Conservation (phyloP, 2,329 filamentous ascomycete genomes). For the Pseudocercospora vitis region DNA sequence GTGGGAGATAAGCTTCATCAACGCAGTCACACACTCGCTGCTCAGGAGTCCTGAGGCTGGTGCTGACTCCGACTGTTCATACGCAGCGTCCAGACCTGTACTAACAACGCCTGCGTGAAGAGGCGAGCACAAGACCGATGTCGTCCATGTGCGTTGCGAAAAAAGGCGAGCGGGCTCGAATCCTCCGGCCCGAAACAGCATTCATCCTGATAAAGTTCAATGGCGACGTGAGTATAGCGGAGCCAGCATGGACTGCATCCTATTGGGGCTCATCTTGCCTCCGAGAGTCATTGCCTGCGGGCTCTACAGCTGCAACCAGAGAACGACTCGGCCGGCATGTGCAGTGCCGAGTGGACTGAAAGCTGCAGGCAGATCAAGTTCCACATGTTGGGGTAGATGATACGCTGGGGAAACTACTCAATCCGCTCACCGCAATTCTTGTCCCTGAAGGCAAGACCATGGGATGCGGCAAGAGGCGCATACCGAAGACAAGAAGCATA, state of each 20-base stretch:
- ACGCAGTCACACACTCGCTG: background rate
- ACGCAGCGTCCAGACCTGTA: background rate
- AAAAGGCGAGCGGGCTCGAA: background rate
- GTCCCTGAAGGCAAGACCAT: conserved; percentile 1
- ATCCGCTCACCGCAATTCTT: conserved; percentile 1
- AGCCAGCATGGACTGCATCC: conserved; percentile 1
- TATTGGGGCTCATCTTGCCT: background rate
- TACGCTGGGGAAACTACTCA: background rate
- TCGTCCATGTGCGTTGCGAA: background rate
- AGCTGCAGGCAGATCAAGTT: background rate
- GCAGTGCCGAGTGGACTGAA: conserved; percentile 1
- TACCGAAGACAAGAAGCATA: background rate
- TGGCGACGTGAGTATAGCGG: background rate
- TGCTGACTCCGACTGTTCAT: background rate
- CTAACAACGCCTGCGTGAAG: background rate
- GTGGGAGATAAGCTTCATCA: background rate
- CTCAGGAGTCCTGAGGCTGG: background rate
- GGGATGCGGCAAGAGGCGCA: background rate
- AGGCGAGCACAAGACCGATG: background rate
- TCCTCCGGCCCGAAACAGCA: background rate
- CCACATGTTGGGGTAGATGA: background rate
- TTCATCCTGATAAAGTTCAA: conserved; percentile 2
- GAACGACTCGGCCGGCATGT: background rate
- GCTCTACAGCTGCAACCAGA: background rate
- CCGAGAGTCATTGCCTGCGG: no score